These are phyloP conservation scores for Lachancea thermotolerans DNA, from an alignment of 805 yeast species.

Conservation along the genomic window DNA sequence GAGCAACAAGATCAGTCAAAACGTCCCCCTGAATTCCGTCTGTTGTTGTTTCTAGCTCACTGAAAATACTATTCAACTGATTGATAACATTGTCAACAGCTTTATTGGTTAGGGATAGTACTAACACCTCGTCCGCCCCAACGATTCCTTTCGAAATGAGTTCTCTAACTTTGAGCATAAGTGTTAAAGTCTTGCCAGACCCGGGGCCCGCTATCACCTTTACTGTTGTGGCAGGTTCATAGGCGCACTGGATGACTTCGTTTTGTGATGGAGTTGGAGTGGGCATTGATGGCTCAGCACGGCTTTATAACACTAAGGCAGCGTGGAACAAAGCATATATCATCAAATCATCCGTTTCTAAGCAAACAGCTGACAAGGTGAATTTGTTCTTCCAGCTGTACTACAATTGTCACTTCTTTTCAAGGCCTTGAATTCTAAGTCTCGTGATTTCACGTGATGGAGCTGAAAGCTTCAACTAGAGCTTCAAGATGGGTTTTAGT, in stretches of 20 bases:
- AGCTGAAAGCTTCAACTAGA: conserved; percentile 29
- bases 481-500: conserved; percentile 26
- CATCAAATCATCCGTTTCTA: too few species aligned
- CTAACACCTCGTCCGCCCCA: conserved; percentile 49
- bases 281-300: conserved; percentile 3
- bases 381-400: too few species aligned
- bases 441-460: conserved; percentile 8
- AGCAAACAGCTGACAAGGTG: too few species aligned
- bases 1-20: conserved; percentile 13
- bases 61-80: conserved; percentile 29
- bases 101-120: conserved; percentile 62
- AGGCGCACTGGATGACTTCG: conserved; percentile 39
- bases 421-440: too few species aligned
- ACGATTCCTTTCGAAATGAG: conserved; percentile 34
- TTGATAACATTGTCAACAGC: conserved; percentile 46
- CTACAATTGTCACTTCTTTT: too few species aligned
- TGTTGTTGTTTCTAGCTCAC: conserved; percentile 21
- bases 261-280: conserved; percentile 41
- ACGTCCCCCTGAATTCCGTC: not conserved
- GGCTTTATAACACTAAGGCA: not conserved
- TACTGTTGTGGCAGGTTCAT: conserved; percentile 36
- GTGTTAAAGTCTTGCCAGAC: conserved; percentile 61
- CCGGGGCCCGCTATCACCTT: conserved; percentile 67
- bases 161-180: conserved; percentile 47
- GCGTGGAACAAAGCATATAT: too few species aligned